phyloP scores from a whole-genome alignment of 2,329 filamentous ascomycete species.

The Ophiostoma australiae region DNA sequence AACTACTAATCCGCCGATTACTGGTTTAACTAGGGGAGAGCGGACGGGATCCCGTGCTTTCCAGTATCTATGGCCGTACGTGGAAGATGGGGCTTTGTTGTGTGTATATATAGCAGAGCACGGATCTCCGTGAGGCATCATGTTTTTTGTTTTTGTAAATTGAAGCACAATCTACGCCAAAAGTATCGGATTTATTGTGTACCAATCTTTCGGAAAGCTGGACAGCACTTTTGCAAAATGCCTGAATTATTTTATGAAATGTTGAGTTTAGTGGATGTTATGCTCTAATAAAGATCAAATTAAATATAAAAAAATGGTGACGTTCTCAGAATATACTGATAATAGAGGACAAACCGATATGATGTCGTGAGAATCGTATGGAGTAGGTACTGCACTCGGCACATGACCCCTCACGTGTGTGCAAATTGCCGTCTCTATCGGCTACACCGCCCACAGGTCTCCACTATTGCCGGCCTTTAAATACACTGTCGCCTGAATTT shows the following conservation, averaged over 20 bases:
- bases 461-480: not conserved
- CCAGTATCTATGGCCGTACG: constrained; percentile 18
- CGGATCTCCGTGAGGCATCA: too few relatives aligned
- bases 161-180: not conserved
- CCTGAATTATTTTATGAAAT: too few relatives aligned
- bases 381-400: not conserved
- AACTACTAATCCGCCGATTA: constrained; percentile 22
- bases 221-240: too few relatives aligned
- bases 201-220: too few relatives aligned
- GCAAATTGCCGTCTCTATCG: not conserved
- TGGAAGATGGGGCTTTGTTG: not conserved
- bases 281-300: too few relatives aligned
- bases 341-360: not conserved
- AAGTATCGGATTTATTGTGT: not conserved
- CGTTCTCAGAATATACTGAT: too few relatives aligned
- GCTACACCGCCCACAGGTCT: not conserved
- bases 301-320: too few relatives aligned
- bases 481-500: constrained; percentile 4
- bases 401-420: not conserved
- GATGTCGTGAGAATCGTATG: not conserved
- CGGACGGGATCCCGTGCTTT: constrained; percentile 23
- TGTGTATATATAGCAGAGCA: not conserved
- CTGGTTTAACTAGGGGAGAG: constrained; percentile 21
- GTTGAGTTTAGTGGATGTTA: too few relatives aligned
- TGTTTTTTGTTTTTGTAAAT: not conserved